phyloP scores from a whole-genome alignment of 2,329 filamentous ascomycete genomes.

The Pseudogymnoascus sp. region DNA sequence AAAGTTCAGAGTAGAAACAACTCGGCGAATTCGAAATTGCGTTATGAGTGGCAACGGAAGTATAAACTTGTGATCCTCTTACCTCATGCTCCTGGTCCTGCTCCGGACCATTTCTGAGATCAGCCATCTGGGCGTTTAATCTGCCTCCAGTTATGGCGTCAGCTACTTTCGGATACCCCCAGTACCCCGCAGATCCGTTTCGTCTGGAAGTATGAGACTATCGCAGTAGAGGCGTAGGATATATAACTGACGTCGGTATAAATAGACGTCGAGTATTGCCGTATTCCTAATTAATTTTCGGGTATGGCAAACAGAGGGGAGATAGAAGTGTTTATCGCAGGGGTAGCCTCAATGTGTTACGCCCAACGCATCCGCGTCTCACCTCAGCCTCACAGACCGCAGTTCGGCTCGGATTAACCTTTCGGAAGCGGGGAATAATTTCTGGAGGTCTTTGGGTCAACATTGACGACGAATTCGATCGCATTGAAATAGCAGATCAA shows the following conservation, averaged over 20 bases:
- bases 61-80: not conserved
- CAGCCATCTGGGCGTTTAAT: conserved; percentile 21
- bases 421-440: conserved; percentile 6
- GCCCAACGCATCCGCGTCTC: conserved; percentile 5
- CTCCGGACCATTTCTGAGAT: conserved; percentile 20
- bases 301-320: not conserved
- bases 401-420: conserved; percentile 5
- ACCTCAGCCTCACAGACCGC: not conserved
- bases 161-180: conserved; percentile 5
- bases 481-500: not conserved
- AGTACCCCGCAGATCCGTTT: conserved; percentile 6
- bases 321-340: conserved; percentile 1
- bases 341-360: not conserved
- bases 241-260: not conserved
- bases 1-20: not conserved
- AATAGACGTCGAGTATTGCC: not conserved
- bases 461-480: not conserved
- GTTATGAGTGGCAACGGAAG: not conserved
- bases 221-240: not conserved
- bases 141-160: conserved; percentile 7
- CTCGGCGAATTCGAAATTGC: not conserved
- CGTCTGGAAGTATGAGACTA: not conserved
- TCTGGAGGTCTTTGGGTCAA: not conserved
- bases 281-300: not conserved
- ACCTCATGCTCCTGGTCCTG: conserved; percentile 25